Base-by-base conservation (phyloP, 2,329 filamentous ascomycete species). In the Cordyceps pruinosa region DNA sequence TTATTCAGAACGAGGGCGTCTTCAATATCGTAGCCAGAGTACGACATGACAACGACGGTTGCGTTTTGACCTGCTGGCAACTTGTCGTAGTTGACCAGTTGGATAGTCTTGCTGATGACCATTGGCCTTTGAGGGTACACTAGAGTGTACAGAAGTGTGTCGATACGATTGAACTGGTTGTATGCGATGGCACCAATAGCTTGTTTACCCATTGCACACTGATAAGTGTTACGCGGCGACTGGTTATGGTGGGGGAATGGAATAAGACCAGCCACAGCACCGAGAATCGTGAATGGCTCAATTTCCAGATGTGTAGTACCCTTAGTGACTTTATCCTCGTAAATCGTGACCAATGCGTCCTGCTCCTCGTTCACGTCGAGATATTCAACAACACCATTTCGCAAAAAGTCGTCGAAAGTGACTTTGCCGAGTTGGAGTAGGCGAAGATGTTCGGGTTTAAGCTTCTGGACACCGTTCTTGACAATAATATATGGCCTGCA, bases 181-280 rank as follows among this genome's bases (percentile, higher is more conserved):
- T 96, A 96, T 17, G 93, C 94, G 69, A 99, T 97, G 34, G 93
- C 92, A 34, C 94, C 94, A 70, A 99, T 97, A 39, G 94, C 94
- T 88, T 99, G 94, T 76, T 99, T 99, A 82, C 94, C 94, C 94
- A 99, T 99, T 74, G 94, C 94, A 75, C 93, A 97, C 79, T 97
- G 93, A 68, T 99, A 99, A 0, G 94, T 99, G 70, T 99, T 99
- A 80, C 94, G 83, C 10, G 94, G 94, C 17, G 95, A 99, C 72
- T 99, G 94, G 73, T 99, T 99, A 77, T 99, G 94, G 71, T 99
- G 94, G 9, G 94, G 94, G 68, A 97, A 99, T 5, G 94, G 94
- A 69, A 99, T 99, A 37, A 99, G 79, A 44, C 94, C 94, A 39
- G 94, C 94, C 26, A 99, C 94, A 47, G 94, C 94, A 26, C 94